Evolutionary conservation across 2,329 filamentous ascomycete genomes (phyloP).

Genomic region (Cladosporium sp.): DNA sequence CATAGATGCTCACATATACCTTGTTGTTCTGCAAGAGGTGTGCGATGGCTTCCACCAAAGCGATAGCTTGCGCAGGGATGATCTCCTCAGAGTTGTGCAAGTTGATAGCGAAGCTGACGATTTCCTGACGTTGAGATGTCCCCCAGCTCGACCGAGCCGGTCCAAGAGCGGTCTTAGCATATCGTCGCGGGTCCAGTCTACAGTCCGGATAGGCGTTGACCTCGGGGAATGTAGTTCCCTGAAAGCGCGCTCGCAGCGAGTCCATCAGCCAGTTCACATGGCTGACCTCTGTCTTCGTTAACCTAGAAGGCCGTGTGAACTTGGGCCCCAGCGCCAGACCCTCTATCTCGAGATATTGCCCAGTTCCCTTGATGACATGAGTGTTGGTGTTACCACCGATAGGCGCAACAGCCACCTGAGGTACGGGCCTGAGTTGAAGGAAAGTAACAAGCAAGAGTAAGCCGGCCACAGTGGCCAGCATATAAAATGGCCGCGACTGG

Average conservation of each 20-base stretch:
- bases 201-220: background rate
- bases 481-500: background rate
- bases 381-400: background rate
- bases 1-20: slow-evolving; percentile 12
- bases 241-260: background rate
- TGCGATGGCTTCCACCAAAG: slow-evolving; percentile 5
- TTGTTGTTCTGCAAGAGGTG: slow-evolving; percentile 7
- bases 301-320: background rate
- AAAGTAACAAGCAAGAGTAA: background rate
- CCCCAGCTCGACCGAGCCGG: background rate
- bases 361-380: background rate
- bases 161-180: background rate
- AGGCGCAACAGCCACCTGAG: background rate
- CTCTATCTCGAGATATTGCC: background rate
- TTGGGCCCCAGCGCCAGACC: background rate
- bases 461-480: background rate
- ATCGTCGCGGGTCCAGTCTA: background rate
- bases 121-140: background rate
- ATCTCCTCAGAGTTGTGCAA: slow-evolving; percentile 4
- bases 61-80: slow-evolving; percentile 9
- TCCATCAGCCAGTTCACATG: background rate
- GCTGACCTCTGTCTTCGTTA: background rate
- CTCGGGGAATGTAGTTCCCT: background rate
- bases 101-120: slow-evolving; percentile 11
- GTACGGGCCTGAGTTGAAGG: background rate